These are phyloP conservation scores for Ilyonectria sp. DNA, from an alignment of 2,329 filamentous ascomycete genomes.

Conservation along the genomic window DNA sequence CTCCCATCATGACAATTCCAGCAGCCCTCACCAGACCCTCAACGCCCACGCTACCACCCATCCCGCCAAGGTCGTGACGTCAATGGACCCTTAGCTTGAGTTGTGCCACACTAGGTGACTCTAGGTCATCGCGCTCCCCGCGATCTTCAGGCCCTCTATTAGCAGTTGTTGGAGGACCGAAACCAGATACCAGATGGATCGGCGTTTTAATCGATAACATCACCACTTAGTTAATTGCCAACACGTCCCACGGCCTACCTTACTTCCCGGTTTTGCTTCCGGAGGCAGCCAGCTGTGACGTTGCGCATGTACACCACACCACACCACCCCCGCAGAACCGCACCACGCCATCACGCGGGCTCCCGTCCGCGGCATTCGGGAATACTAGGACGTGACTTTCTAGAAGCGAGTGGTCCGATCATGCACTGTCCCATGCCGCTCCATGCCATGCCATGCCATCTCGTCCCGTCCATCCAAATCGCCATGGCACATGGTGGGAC, in stretches of 20 bases:
- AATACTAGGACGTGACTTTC: not conserved
- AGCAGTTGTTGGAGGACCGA: not conserved
- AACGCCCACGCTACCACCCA: not conserved
- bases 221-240: not conserved
- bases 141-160: not conserved
- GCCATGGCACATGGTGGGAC: not conserved
- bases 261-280: not conserved
- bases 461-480: slow-evolving; percentile 2
- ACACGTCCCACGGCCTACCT: not conserved
- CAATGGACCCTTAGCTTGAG: slow-evolving; percentile 24
- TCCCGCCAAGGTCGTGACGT: slow-evolving; percentile 34
- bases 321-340: slow-evolving; percentile 4
- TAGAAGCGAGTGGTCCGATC: not conserved
- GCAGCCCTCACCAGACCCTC: slow-evolving; percentile 34
- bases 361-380: not conserved
- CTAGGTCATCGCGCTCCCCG: not conserved
- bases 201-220: not conserved
- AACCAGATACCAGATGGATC: too few species aligned
- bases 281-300: slow-evolving; percentile 1
- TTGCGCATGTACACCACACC: slow-evolving; percentile 1
- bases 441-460: not conserved
- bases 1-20: slow-evolving; percentile 30
- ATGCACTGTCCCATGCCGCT: slow-evolving; percentile 6
- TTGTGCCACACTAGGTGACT: slow-evolving; percentile 9
- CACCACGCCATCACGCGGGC: not conserved